These are phyloP conservation scores for Mortierella sp. DNA, from an alignment of 371 early-diverging fungal species.

Conservation along the genomic window DNA sequence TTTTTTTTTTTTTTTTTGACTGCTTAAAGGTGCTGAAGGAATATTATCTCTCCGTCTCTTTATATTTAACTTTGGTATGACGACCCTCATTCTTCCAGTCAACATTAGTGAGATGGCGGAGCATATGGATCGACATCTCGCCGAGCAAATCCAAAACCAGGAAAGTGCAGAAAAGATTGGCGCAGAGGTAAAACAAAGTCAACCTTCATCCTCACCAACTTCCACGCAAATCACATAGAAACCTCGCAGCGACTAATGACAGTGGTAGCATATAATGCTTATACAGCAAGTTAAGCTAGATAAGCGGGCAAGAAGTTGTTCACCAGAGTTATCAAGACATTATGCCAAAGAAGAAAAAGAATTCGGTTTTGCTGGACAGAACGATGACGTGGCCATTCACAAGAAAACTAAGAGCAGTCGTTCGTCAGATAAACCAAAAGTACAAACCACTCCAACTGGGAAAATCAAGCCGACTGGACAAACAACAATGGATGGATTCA, in stretches of 20 bases:
- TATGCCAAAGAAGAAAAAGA: neutral
- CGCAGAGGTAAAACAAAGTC: neutral
- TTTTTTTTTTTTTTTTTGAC: neutral
- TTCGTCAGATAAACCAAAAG: neutral
- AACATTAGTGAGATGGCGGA: slow-evolving; percentile 35
- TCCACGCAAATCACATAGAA: too few species aligned
- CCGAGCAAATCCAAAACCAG: slow-evolving; percentile 34
- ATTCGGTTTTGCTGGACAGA: neutral
- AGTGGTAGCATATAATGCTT: neutral
- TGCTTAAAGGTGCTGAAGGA: neutral
- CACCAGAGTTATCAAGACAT: neutral
- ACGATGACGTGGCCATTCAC: neutral
- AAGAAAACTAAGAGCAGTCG: neutral
- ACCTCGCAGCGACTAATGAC: too few species aligned
- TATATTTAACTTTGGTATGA: neutral
- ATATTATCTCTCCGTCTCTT: neutral
- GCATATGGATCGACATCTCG: slow-evolving; percentile 50
- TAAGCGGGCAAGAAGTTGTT: slow-evolving; percentile 1
- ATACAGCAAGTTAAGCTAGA: neutral
- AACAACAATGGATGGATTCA: slow-evolving; percentile 51
- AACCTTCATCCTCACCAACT: neutral
- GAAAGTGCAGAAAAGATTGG: neutral
- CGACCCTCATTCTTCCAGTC: slow-evolving; percentile 8
- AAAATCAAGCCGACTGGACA: slow-evolving; percentile 24
- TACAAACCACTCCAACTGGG: slow-evolving; percentile 18